Conservation (phyloP, 495 filamentous ascomycete genomes). For the Pyronema domesticum region DNA sequence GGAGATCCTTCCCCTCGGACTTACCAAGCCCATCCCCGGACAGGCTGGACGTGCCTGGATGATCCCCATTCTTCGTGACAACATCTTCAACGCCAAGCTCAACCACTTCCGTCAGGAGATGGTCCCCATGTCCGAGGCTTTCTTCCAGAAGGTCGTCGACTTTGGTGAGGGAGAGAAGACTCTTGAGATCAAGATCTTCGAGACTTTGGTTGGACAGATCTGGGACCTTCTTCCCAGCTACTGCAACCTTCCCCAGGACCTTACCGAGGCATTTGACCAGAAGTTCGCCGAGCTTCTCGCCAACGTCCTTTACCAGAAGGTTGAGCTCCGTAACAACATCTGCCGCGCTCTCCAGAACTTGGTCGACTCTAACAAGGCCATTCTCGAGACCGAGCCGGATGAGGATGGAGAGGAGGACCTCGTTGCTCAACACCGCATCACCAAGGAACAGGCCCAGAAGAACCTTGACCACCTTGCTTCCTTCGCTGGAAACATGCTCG, state of each 20-base stretch:
- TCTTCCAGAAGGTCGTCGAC: conserved; percentile 76
- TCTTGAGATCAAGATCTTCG: conserved; percentile 91
- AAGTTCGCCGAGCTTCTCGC: conserved; percentile 78
- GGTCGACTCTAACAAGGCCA: conserved; percentile 76
- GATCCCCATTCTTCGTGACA: conserved; percentile 71
- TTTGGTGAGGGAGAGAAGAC: conserved; percentile 59
- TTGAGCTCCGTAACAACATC: conserved; percentile 65
- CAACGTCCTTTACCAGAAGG: conserved; percentile 81
- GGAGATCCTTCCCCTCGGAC: conserved; percentile 64
- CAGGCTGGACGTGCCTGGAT: conserved; percentile 85
- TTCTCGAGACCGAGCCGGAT: conserved; percentile 40
- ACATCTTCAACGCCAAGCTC: conserved; percentile 67
- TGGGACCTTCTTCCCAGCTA: conserved; percentile 93
- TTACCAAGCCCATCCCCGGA: conserved; percentile 52
- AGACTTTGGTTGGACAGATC: conserved; percentile 85
- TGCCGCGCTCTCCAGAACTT: conserved; percentile 70
- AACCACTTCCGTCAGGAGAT: conserved; percentile 70
- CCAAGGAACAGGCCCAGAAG: conserved; percentile 51
- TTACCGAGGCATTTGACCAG: conserved; percentile 63
- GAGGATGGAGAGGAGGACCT: conserved; percentile 44
- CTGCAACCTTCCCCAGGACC: conserved; percentile 74
- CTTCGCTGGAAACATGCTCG: conserved; percentile 73
- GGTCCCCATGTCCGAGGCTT: conserved; percentile 69
- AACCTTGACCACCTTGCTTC: conserved; percentile 60
- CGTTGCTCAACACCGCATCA: conserved; percentile 50